Conservation (phyloP, 139 green algal genomes). For the Ostreobium quekettii region DNA sequence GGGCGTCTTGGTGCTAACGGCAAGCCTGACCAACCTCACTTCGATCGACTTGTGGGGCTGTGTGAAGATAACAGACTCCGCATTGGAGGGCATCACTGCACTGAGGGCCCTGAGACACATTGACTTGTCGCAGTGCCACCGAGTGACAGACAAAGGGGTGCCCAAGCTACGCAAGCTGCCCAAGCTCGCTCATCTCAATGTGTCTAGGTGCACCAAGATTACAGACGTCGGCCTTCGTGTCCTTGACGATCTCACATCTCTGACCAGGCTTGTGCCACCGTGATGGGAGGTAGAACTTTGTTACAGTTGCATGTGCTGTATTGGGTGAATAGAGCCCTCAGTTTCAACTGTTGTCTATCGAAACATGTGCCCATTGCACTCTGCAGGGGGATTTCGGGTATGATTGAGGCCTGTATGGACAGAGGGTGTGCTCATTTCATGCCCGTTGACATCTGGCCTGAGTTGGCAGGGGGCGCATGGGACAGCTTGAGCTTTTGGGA, state of each 20-base stretch:
- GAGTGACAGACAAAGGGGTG: slow-evolving; percentile 1
- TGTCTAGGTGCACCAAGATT: not conserved
- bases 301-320: no score
- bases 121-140: not conserved
- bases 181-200: not conserved
- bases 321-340: no score
- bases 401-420: no score
- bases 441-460: no score
- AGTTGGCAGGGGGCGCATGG: no score
- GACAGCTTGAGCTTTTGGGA: no score
- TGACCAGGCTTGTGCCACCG: not conserved
- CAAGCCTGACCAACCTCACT: not conserved
- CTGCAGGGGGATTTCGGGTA: no score
- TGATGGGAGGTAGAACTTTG: no score
- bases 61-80: not conserved
- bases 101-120: not conserved
- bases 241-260: not conserved
- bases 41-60: not conserved
- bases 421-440: no score
- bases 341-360: no score
- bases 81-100: not conserved
- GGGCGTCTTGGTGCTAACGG: not conserved
- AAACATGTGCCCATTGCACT: no score
- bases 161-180: not conserved
- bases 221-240: not conserved